Base-by-base conservation (phyloP, 2,329 filamentous ascomycete genomes). In the Pestalotiopsis sp. region DNA sequence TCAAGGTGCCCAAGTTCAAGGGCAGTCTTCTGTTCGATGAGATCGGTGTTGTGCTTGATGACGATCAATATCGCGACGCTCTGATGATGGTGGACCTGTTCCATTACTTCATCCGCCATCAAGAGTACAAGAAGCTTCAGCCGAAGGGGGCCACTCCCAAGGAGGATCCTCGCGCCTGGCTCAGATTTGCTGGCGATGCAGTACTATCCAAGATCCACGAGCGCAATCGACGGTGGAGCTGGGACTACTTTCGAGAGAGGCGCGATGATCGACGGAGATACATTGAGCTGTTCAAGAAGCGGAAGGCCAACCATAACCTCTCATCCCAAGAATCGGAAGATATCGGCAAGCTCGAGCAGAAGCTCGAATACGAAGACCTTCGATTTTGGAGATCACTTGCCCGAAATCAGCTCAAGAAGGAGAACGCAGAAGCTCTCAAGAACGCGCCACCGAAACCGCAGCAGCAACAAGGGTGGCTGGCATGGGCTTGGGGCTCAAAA, bases 31-130 rank as follows among this genome's bases (percentile, higher is more conserved):
- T 98, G 1, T 99, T 99, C 75, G 95, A 99, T 77, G 97, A 99
- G 77, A 95, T 99, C 69, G 96, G 97, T 65, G 91, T 99, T 72
- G 93, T 98, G n/a, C 87, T 99, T 40, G 97, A 99, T 74, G 95
- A 99, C 73, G 90, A 98, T 73, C 96, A 99, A 79, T 99, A 99
- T 78, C 92, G 97, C 38, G 96, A 99, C 81, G 94, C 92, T 4
- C 83, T 99, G 69, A 99, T 99, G 96, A 93, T 99, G 84, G 93
- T 98, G 2, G 96, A 99, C 78, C 85, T 98, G 2, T 99, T 99
- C 84, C 96, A 99, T 80, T 98, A 97, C 81, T 99, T 98, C 80
- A 93, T 98, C 74, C 91, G 95, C 40, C 96, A 99, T 73, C 96
- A 98, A 79, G 95, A 99, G 79, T 98, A 98, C 83, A 97, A 97